Conservation (phyloP, 2,329 filamentous ascomycete species). For the Akanthomyces dipterigenus region DNA sequence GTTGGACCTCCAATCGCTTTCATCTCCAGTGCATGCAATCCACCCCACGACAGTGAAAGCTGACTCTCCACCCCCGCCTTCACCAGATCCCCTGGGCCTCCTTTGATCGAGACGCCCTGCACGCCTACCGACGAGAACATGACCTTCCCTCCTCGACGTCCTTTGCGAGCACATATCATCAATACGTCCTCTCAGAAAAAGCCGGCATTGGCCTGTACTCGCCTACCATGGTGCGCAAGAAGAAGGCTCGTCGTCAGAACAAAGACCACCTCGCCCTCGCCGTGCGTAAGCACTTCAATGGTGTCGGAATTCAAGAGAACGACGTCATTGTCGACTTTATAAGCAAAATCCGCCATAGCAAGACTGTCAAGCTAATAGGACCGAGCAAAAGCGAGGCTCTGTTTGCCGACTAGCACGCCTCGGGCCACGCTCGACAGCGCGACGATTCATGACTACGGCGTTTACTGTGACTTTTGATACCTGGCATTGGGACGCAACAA, state of each 20-base stretch:
- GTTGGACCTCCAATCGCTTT: slow-evolving; percentile 1
- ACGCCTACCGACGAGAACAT: slow-evolving; percentile 70
- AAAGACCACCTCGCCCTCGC: slow-evolving; percentile 66
- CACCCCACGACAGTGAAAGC: background rate
- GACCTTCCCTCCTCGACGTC: slow-evolving; percentile 63
- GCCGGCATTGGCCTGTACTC: slow-evolving; percentile 63
- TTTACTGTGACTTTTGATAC: slow-evolving; percentile 11
- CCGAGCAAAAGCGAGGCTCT: slow-evolving; percentile 18
- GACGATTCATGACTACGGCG: slow-evolving; percentile 12
- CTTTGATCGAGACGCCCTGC: slow-evolving; percentile 61
- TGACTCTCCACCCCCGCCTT: background rate
- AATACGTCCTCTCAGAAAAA: slow-evolving; percentile 54
- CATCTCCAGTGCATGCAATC: background rate
- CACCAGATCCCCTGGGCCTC: slow-evolving; percentile 57
- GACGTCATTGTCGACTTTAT: slow-evolving; percentile 76
- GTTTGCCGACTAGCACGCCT: slow-evolving; percentile 2
- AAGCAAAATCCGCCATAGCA: slow-evolving; percentile 52
- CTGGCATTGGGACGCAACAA: slow-evolving; percentile 4
- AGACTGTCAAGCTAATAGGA: slow-evolving; percentile 19
- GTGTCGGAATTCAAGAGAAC: slow-evolving; percentile 69
- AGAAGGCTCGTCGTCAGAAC: slow-evolving; percentile 57
- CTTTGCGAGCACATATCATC: slow-evolving; percentile 58
- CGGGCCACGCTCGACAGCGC: background rate
- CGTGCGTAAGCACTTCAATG: slow-evolving; percentile 79
- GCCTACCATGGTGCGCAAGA: slow-evolving; percentile 66